Evolutionary conservation across 2,329 filamentous ascomycete species (phyloP), one percentile per base, ranked within the genome.

Genomic region (Gremmenia infestans): DNA sequence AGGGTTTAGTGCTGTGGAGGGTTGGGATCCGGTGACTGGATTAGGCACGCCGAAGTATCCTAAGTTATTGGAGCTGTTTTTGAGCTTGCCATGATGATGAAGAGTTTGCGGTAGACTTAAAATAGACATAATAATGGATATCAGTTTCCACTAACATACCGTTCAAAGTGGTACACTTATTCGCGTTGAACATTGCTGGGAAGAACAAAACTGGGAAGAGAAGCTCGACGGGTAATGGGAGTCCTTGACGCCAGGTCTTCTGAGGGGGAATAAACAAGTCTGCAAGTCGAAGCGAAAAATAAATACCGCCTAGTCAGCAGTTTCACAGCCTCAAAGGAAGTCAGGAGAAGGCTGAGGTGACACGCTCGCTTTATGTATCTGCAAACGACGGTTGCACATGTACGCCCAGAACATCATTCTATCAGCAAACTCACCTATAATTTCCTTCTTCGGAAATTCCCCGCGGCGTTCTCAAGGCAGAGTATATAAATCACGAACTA

Each of bases 11-110:
- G 68, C 68, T 14, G 64, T 68, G 3, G 45, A 62, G 17, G 70
- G 70, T 8, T 71, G 68, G 68, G 68, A 71, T 62, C 67, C 69
- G 2, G 67, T 70, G 4, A 70, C 68, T 15, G 69, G 67, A 1
- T 61, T 67, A 53, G 69, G 69, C 8, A 71, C 68, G 0, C 69
- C 68, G 11, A 61, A 62, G 36, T 66, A 58, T 52, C 58, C 59
- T 4, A 63, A 56, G n/a, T 39, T 66, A 40, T 47, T 60, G 52
- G 49, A 55, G n/a, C 35, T 65, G 9, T 65, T 61, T 35, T 48
- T 66, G 50, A 50, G 54, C 6, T 50, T 66, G 22, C 64, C 61
- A 17, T 63, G 28, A 56, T 40, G 12, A 25, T 6, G 25, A 5
- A 5, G 23, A 12, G 45, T 12, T 32, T 14, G 19, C 14, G 1